Evolutionary conservation across 495 filamentous ascomycete species (phyloP).

Genomic region (Glonium stellatum): DNA sequence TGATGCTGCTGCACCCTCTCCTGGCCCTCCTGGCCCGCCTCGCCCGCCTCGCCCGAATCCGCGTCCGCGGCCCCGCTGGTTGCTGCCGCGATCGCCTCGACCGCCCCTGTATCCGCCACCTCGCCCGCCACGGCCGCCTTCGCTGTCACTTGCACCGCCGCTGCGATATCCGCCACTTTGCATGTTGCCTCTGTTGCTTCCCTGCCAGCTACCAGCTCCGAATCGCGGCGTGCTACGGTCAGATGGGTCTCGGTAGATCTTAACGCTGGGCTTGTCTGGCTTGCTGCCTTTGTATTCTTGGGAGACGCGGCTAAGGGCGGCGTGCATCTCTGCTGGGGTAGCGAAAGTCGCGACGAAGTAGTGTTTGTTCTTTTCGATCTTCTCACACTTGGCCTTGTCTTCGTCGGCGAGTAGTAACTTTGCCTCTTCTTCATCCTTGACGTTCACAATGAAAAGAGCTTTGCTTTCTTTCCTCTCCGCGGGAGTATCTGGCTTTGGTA

Average conservation of each 20-base stretch:
- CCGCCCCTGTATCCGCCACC: slow-evolving; percentile 48
- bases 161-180: slow-evolving; percentile 40
- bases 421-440: slow-evolving; percentile 68
- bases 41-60: slow-evolving; percentile 23
- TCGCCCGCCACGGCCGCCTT: slow-evolving; percentile 59
- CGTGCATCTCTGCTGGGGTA: slow-evolving; percentile 66
- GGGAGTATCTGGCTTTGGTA: slow-evolving; percentile 22
- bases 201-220: slow-evolving; percentile 64
- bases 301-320: slow-evolving; percentile 63
- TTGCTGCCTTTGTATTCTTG: slow-evolving; percentile 68
- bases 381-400: slow-evolving; percentile 67
- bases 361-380: slow-evolving; percentile 67
- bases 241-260: slow-evolving; percentile 59
- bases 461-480: slow-evolving; percentile 49
- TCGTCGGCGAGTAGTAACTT: slow-evolving; percentile 74
- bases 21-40: slow-evolving; percentile 23
- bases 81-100: slow-evolving; percentile 37
- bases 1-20: slow-evolving; percentile 24
- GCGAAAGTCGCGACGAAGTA: slow-evolving; percentile 79
- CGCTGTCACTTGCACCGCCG: slow-evolving; percentile 67
- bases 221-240: slow-evolving; percentile 38
- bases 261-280: slow-evolving; percentile 46
- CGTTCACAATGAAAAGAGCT: slow-evolving; percentile 76
- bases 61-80: slow-evolving; percentile 22
- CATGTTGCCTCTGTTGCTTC: slow-evolving; percentile 51